These are phyloP conservation scores for Oryza punctata DNA, from an alignment of 176 grass and related monocot genomes.

Conservation along the genomic window DNA sequence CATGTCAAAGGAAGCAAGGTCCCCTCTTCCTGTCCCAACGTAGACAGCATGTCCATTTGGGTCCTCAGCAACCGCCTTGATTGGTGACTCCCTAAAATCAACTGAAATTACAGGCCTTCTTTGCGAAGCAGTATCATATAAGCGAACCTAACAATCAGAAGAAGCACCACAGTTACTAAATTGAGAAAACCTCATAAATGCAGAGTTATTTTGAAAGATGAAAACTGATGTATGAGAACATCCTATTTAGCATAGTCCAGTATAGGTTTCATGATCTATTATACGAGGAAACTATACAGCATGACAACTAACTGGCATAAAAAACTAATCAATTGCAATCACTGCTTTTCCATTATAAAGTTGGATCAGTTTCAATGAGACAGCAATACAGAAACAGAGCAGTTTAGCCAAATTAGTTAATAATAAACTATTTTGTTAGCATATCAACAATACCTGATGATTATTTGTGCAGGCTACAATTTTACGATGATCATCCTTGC, in stretches of 20 bases:
- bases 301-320: not conserved
- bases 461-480: conserved; percentile 80
- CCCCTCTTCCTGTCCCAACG: conserved; percentile 81
- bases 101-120: conserved; percentile 80
- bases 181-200: conserved; percentile 8
- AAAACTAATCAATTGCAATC: conserved; percentile 3
- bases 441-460: conserved; percentile 71
- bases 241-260: conserved; percentile 1
- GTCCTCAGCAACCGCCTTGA: conserved; percentile 83
- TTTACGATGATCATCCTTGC: conserved; percentile 95
- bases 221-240: not conserved
- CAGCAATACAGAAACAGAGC: not conserved
- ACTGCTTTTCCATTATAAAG: not conserved
- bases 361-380: not conserved
- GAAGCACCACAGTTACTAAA: not conserved
- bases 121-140: conserved; percentile 87
- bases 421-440: not conserved
- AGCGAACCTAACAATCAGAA: conserved; percentile 62
- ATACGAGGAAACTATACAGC: not conserved
- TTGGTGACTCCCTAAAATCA: conserved; percentile 82
- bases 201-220: conserved; percentile 5
- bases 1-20: conserved; percentile 93
- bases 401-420: not conserved
- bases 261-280: not conserved
- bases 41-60: conserved; percentile 81